Conservation (phyloP, 2,329 filamentous ascomycete species). For the Penicillium concentricum region DNA sequence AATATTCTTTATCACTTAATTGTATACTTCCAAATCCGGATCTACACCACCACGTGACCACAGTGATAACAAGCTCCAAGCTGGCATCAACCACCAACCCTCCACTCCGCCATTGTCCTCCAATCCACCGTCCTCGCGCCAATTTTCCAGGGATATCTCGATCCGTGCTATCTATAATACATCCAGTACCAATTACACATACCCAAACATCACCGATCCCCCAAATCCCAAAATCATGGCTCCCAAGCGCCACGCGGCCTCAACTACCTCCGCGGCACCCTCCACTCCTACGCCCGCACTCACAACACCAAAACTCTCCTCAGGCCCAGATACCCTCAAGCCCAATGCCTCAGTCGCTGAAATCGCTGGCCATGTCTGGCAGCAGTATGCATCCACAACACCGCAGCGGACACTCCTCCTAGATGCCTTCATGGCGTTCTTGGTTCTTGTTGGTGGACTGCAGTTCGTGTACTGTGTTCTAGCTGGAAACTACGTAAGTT, state of each 20-base stretch:
- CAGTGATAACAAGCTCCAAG: constrained; percentile 28
- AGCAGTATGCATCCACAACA: constrained; percentile 76
- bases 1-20: not conserved
- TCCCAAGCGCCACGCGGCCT: constrained; percentile 30
- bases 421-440: constrained; percentile 85
- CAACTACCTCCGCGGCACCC: constrained; percentile 28
- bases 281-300: constrained; percentile 14
- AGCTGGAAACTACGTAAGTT: constrained; percentile 87
- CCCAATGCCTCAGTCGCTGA: constrained; percentile 47
- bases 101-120: constrained; percentile 18
- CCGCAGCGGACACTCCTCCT: constrained; percentile 89
- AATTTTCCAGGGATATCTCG: not conserved
- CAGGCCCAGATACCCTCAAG: constrained; percentile 38
- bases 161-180: not conserved
- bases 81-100: constrained; percentile 23
- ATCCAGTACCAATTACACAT: constrained; percentile 11
- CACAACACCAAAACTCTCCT: constrained; percentile 30
- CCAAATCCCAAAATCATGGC: constrained; percentile 25
- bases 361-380: constrained; percentile 69
- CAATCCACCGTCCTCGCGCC: not conserved
- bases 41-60: constrained; percentile 21
- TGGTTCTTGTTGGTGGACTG: constrained; percentile 79
- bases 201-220: constrained; percentile 27
- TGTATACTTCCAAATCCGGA: constrained; percentile 1
- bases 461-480: constrained; percentile 93